Evolutionary conservation across 2,329 filamentous ascomycete species (phyloP).

Genomic region (Dactylellina sp.): DNA sequence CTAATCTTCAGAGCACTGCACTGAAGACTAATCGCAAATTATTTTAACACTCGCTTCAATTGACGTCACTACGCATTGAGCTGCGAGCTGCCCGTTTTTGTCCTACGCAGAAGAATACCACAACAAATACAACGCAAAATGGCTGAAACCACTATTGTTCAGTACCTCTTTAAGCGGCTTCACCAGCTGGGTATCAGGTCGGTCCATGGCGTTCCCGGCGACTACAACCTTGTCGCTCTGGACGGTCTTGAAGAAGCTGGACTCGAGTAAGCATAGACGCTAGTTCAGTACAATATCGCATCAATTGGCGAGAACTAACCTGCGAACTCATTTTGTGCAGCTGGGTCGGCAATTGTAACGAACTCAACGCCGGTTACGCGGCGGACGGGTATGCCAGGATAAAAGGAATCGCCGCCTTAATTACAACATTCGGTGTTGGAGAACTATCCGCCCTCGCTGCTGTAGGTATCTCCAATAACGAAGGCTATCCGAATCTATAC

Average conservation of each 20-base stretch:
- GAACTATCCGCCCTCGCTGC: constrained; percentile 80
- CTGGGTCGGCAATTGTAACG: constrained; percentile 72
- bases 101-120: constrained; percentile 1
- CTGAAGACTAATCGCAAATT: not conserved
- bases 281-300: constrained; percentile 68
- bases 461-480: constrained; percentile 55
- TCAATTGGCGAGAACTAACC: constrained; percentile 62
- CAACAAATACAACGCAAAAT: constrained; percentile 47
- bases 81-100: not conserved
- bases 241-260: constrained; percentile 73
- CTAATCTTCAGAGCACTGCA: too few species aligned
- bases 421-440: constrained; percentile 80
- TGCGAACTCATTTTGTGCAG: constrained; percentile 14
- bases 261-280: constrained; percentile 65
- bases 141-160: constrained; percentile 60
- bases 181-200: constrained; percentile 74
- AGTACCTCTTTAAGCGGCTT: constrained; percentile 75
- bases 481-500: not conserved
- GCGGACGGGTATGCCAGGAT: constrained; percentile 83
- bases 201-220: constrained; percentile 77
- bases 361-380: constrained; percentile 80
- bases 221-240: constrained; percentile 77
- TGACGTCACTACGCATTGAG: constrained; percentile 18
- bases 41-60: not conserved
- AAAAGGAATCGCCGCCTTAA: constrained; percentile 75